Evolutionary conservation across 495 filamentous ascomycete genomes (phyloP).

Genomic region (Bombardia bombarda): DNA sequence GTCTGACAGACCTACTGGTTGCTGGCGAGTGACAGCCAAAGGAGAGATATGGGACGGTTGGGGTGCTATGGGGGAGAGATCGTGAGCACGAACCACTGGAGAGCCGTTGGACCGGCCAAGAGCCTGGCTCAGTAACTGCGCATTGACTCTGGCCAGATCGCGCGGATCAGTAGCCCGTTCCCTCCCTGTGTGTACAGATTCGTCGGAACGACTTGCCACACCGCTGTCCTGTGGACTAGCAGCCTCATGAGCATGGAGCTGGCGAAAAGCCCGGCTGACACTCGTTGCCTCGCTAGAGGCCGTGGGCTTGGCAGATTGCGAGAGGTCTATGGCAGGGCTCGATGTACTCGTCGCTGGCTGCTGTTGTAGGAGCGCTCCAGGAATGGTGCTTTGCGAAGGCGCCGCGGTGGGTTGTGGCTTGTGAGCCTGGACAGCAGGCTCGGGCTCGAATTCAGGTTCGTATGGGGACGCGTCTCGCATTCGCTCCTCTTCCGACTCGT

Average conservation of each 20-base stretch:
- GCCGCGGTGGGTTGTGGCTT: conserved; percentile 2
- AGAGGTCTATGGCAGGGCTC: background rate
- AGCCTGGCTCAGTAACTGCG: conserved; percentile 25
- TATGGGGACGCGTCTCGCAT: conserved; percentile 29
- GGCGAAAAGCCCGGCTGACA: conserved; percentile 5
- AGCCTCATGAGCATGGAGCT: conserved; percentile 7
- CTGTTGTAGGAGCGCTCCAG: conserved; percentile 5
- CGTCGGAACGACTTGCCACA: conserved; percentile 31
- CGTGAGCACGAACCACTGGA: conserved; percentile 35
- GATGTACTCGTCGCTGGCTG: conserved; percentile 3
- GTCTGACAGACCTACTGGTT: conserved; percentile 37
- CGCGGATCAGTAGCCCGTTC: conserved; percentile 26
- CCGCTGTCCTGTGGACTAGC: conserved; percentile 28
- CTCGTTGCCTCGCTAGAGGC: conserved; percentile 8
- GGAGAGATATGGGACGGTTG: conserved; percentile 78
- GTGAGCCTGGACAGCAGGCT: conserved; percentile 7
- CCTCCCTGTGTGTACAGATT: conserved; percentile 31
- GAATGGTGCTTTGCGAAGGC: conserved; percentile 4
- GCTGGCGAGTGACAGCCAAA: conserved; percentile 54
- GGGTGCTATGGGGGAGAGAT: conserved; percentile 67
- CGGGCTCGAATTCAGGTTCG: conserved; percentile 21
- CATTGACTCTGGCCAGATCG: conserved; percentile 23
- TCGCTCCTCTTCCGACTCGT: conserved; percentile 36
- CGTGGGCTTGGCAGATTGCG: conserved; percentile 10
- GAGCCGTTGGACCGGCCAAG: conserved; percentile 22